These are phyloP conservation scores for Hyaloscypha bicolor DNA, from an alignment of 495 filamentous ascomycete species.

Conservation along the genomic window DNA sequence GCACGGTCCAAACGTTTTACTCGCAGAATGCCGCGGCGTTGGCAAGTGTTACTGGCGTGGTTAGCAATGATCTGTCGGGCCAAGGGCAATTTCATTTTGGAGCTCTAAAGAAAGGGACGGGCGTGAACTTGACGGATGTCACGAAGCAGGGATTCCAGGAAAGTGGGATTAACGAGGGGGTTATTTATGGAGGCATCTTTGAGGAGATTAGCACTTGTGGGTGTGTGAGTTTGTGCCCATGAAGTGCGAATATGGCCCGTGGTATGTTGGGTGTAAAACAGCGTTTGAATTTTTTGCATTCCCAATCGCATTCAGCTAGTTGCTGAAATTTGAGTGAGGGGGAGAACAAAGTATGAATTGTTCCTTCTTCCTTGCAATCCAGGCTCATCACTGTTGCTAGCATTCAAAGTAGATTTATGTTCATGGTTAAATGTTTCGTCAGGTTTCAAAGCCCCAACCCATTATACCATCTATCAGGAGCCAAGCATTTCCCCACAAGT, in stretches of 20 bases:
- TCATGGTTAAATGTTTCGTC: too few species aligned
- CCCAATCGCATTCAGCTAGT: too few species aligned
- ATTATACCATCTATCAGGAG: too few species aligned
- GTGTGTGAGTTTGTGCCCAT: slow-evolving; percentile 30
- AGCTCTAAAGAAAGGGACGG: slow-evolving; percentile 45
- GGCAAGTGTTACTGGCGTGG: slow-evolving; percentile 35
- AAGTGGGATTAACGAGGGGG: slow-evolving; percentile 44
- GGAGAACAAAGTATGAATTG: too few species aligned
- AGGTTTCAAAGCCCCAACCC: too few species aligned
- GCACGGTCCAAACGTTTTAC: slow-evolving; percentile 46
- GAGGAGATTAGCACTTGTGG: slow-evolving; percentile 42
- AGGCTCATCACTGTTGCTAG: too few species aligned
- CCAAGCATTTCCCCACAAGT: too few species aligned
- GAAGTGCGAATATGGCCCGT: not conserved
- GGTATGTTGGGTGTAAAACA: too few species aligned
- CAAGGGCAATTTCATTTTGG: slow-evolving; percentile 53
- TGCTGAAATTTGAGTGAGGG: too few species aligned
- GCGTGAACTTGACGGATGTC: slow-evolving; percentile 38
- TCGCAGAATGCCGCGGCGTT: slow-evolving; percentile 38
- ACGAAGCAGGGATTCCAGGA: slow-evolving; percentile 45
- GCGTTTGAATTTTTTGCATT: too few species aligned
- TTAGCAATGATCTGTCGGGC: slow-evolving; percentile 44
- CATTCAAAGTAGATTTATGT: too few species aligned
- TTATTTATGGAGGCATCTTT: slow-evolving; percentile 51
- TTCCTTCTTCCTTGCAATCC: too few species aligned